Base-by-base conservation (phyloP, 139 green algal genomes). In the Zygnema circumcarinatum region DNA sequence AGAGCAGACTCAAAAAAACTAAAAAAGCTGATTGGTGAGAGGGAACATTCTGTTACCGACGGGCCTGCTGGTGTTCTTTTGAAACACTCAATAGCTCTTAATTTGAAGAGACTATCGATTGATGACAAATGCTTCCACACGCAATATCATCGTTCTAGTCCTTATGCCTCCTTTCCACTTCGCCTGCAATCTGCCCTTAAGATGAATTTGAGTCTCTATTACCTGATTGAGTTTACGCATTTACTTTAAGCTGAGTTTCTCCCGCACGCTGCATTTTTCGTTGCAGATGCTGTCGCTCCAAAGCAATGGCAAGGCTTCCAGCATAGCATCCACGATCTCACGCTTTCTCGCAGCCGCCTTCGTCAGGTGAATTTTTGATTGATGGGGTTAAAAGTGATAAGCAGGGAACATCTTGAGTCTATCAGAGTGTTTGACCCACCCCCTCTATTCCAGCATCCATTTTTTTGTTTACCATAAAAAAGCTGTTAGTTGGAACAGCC, bases 241-340 rank as follows among this genome's bases (percentile, higher is more conserved):
- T n/a, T n/a, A n/a, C n/a, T n/a, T n/a, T n/a, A n/a, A n/a, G n/a
- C n/a, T n/a, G n/a, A n/a, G n/a, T n/a, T 25, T 25, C 25, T 25
- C 25, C 25, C 29, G 54, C 54, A 25, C 29, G 25, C 25, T 25
- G 25, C 25, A 33, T 25, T 29, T 25, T 25, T 33, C 72, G 22
- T 47, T 84, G 94, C 80, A 86, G 80, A 38, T 29, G 31, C 80
- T 25, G 53, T 79, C 38, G 86, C 88, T 40, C 69, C 2, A 38
- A n/a, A 81, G n/a, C 3, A 73, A 41, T 88, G 84, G 78, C 73
- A 85, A 29, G 36, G 76, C 56, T 91, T 91, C 81, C 85, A 92
- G 83, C 31, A 53, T 41, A 21, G 73, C 25, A 87, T 81, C 39
- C 84, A 92, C 40, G 16, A 31, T 20, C 29, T 79, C 1, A 69